Conservation (phyloP, 306 rosid genomes). For the Fagus sylvatica region DNA sequence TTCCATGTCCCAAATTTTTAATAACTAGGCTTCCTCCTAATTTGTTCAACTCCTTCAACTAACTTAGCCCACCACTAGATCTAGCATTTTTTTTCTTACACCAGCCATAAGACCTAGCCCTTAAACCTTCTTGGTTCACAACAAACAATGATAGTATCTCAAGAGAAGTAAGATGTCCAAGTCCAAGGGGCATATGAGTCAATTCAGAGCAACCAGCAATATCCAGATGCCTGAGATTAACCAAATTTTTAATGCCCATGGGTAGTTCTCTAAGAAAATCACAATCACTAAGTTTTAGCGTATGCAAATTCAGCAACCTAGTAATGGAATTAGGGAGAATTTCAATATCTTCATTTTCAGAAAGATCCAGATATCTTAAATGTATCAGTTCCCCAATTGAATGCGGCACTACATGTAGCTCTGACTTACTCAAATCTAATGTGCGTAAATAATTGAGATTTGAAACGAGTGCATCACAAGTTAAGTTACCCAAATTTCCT, state of each 20-base stretch:
- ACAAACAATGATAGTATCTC: slow-evolving; percentile 11
- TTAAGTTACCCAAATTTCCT: rapidly evolving
- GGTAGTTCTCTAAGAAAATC: slow-evolving; percentile 2
- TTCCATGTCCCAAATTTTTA: not conserved
- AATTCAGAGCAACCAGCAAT: not conserved
- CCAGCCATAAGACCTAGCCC: not conserved
- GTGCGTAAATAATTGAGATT: not conserved
- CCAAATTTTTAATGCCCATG: not conserved
- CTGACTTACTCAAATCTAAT: not conserved
- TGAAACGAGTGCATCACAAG: not conserved
- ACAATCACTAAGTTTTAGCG: not conserved
- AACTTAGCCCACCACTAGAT: not conserved
- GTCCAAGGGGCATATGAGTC: slow-evolving; percentile 2
- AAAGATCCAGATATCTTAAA: not conserved
- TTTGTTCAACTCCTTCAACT: not conserved
- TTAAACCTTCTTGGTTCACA: not conserved
- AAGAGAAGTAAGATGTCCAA: not conserved
- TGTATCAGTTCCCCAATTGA: not conserved
- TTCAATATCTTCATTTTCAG: not conserved
- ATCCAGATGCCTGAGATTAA: slow-evolving; percentile 15
- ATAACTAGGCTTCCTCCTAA: slow-evolving; percentile 5
- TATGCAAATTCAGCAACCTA: not conserved
- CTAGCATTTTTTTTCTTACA: too few relatives aligned
- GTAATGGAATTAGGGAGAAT: not conserved
- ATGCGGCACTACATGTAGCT: not conserved